Conservation (phyloP, 306 rosid genomes). For the Lagenaria siceraria region DNA sequence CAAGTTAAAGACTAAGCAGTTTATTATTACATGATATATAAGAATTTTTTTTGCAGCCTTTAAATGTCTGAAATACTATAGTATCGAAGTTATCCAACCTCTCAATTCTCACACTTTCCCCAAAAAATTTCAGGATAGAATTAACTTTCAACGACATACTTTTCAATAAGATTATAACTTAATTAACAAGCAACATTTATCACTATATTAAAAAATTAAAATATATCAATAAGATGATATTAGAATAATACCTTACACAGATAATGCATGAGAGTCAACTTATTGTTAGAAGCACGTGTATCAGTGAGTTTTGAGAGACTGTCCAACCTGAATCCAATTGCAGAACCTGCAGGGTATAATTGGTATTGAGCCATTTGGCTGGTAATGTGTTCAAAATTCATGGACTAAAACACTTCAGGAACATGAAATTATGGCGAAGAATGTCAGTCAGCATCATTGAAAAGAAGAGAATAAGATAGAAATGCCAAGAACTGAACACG, state of each 20-base stretch:
- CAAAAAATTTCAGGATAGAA: not conserved
- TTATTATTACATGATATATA: not conserved
- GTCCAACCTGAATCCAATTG: constrained; percentile 96
- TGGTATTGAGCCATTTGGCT: constrained; percentile 7
- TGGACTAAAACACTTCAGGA: not conserved
- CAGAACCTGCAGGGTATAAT: constrained; percentile 49
- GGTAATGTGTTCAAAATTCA: not conserved
- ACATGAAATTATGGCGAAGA: not conserved
- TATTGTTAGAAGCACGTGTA: constrained; percentile 79
- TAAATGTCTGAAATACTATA: not conserved
- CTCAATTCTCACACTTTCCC: not conserved
- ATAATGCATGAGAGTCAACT: constrained; percentile 96
- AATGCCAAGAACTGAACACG: not conserved
- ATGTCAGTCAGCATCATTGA: not conserved
- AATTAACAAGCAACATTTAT: not conserved
- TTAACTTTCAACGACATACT: not conserved
- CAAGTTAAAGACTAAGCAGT: not conserved
- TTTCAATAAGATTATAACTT: not conserved
- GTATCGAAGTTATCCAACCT: not conserved
- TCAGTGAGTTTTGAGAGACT: constrained; percentile 90
- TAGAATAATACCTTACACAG: constrained; percentile 73
- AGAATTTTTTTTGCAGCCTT: not conserved
- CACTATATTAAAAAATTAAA: constrained; percentile 11
- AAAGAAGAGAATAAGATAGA: not conserved
- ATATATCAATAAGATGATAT: constrained; percentile 1